Percentiles rank a stretch among this genome's conserved stretches.
These are phyloP conservation scores for Fusarium napiforme DNA, from an alignment of 2,329 filamentous ascomycete species.

Conservation along the genomic window DNA sequence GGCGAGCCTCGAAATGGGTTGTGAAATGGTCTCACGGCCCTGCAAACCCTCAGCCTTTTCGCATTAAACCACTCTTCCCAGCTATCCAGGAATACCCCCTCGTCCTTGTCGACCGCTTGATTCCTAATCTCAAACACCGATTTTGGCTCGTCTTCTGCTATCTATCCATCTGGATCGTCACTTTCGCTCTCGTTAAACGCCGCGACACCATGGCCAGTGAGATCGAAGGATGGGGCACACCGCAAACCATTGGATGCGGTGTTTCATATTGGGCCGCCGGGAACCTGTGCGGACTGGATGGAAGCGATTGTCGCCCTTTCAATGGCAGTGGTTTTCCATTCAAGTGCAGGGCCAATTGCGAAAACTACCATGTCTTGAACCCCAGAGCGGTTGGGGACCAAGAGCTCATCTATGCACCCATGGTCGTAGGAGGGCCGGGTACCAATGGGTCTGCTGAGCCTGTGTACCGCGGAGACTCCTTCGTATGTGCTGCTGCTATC, in stretches of 20 bases:
- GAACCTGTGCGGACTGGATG: conserved; percentile 79
- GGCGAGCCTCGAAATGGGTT: conserved; percentile 56
- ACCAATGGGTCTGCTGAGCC: conserved; percentile 57
- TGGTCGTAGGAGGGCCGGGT: conserved; percentile 76
- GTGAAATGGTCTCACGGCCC: conserved; percentile 67
- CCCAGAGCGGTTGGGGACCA: conserved; percentile 79
- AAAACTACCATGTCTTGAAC: conserved; percentile 72
- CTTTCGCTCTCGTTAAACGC: conserved; percentile 75
- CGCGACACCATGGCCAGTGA: conserved; percentile 68
- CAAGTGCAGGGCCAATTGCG: conserved; percentile 78
- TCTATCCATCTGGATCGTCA: conserved; percentile 74
- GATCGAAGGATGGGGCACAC: conserved; percentile 74
- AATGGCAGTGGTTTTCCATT: conserved; percentile 76
- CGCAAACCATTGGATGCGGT: conserved; percentile 73
- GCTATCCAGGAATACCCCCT: conserved; percentile 74
- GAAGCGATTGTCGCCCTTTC: conserved; percentile 80
- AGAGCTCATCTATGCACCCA: conserved; percentile 69
- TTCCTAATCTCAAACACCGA: conserved; percentile 69
- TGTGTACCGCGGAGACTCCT: conserved; percentile 88
- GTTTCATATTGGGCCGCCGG: conserved; percentile 76
- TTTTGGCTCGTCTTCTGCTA: conserved; percentile 68
- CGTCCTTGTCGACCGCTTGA: conserved; percentile 68
- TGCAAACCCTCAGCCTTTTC: conserved; percentile 57
- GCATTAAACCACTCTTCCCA: conserved; percentile 71
- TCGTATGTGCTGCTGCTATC: conserved; percentile 85